Conservation (phyloP, 140 eudicot genomes). For the Anethum foeniculum region DNA sequence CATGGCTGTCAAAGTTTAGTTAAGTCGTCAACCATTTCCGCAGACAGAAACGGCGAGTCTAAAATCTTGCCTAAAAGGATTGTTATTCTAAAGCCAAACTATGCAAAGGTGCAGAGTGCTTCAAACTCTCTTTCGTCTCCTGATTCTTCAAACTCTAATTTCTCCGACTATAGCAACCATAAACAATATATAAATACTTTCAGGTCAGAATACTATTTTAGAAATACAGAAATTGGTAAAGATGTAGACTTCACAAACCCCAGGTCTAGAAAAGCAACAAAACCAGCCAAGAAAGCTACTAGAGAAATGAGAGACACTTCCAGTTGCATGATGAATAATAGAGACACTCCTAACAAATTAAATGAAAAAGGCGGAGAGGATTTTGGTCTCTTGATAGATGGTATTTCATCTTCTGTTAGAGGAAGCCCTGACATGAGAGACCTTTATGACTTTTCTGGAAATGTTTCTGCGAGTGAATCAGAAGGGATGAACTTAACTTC, state of each 20-base stretch:
- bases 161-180: slow-evolving; percentile 16
- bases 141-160: slow-evolving; percentile 13
- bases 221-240: slow-evolving; percentile 20
- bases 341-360: not conserved
- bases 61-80: slow-evolving; percentile 51
- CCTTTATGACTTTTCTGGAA: not conserved
- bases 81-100: slow-evolving; percentile 75
- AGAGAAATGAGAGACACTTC: slow-evolving; percentile 29
- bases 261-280: slow-evolving; percentile 59
- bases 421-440: not conserved
- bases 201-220: slow-evolving; percentile 14
- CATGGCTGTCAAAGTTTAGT: slow-evolving; percentile 24
- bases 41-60: slow-evolving; percentile 23
- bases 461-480: not conserved
- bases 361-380: not conserved
- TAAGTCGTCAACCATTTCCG: slow-evolving; percentile 24
- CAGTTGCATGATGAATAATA: not conserved
- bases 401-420: not conserved
- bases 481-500: not conserved
- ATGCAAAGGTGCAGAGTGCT: slow-evolving; percentile 28
- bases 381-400: not conserved
- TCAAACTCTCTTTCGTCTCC: slow-evolving; percentile 26
- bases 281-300: slow-evolving; percentile 31
- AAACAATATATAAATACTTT: slow-evolving; percentile 6
- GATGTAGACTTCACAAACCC: slow-evolving; percentile 24